Conservation (phyloP, 306 rosid species). For the Amphicarpaea edgeworthii region DNA sequence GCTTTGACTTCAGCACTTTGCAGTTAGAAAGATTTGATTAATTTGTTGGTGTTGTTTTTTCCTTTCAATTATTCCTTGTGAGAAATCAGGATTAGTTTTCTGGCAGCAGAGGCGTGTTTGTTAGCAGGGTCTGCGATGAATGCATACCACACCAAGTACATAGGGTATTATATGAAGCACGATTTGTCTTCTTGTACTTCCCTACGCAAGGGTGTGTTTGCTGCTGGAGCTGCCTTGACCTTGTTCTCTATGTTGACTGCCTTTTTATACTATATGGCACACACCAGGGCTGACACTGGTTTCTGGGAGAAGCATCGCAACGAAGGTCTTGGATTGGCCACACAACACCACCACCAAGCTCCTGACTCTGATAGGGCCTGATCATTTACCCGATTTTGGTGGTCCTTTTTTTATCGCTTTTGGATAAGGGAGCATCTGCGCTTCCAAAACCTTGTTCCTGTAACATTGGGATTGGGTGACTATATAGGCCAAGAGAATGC, state of each 20-base stretch:
- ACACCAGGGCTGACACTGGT: conserved; percentile 89
- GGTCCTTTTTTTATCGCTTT: conserved; percentile 33
- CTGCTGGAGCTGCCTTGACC: conserved; percentile 90
- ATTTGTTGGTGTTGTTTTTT: neutral
- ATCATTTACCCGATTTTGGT: conserved; percentile 50
- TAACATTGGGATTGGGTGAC: conserved; percentile 30
- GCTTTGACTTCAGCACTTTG: neutral
- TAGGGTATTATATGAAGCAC: conserved; percentile 43
- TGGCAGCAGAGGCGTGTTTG: conserved; percentile 93
- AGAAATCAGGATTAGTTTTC: conserved; percentile 71
- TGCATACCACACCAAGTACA: conserved; percentile 91
- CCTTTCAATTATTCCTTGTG: neutral
- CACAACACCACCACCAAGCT: conserved; percentile 55
- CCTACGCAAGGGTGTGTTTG: conserved; percentile 95
- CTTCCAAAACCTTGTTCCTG: conserved; percentile 35
- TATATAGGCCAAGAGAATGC: conserved; percentile 34
- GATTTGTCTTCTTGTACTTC: conserved; percentile 82
- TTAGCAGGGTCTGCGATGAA: conserved; percentile 96
- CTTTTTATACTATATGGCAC: conserved; percentile 79
- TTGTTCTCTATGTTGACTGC: conserved; percentile 77
- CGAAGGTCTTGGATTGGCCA: conserved; percentile 76
- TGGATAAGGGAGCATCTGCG: conserved; percentile 38
- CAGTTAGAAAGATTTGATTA: neutral
- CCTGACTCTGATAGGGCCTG: conserved; percentile 64
- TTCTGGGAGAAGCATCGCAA: conserved; percentile 92